A percentile compares a stretch with the other conserved stretches of the same genome.
phyloP scores from a whole-genome alignment of 176 grass and related monocot species.

The Elymus sibiricus region DNA sequence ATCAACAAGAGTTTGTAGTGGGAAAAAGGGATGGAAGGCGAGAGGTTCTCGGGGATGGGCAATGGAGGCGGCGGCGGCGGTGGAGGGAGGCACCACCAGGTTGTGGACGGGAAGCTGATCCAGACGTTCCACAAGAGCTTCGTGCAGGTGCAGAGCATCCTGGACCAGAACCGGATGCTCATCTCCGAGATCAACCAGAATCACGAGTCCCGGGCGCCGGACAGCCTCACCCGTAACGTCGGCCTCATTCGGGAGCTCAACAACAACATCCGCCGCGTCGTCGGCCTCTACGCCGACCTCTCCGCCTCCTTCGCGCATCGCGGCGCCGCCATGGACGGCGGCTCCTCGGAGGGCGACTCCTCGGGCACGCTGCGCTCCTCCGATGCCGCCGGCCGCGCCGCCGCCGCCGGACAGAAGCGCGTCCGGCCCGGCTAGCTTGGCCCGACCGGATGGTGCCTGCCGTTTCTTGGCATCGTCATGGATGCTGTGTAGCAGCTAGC shows the following conservation, averaged over 20 bases:
- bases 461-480: neutral
- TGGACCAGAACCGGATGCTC: conserved; percentile 76
- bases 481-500: conserved; percentile 14
- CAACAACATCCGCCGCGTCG: conserved; percentile 80
- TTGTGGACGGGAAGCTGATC: conserved; percentile 50
- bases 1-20: neutral
- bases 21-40: conserved; percentile 46
- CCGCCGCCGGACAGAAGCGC: conserved; percentile 36
- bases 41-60: conserved; percentile 60
- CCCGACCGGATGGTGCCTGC: too few relatives aligned
- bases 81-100: neutral
- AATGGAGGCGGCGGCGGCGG: conserved; percentile 30
- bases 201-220: conserved; percentile 58
- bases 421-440: conserved; percentile 30
- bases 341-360: conserved; percentile 63
- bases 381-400: conserved; percentile 11
- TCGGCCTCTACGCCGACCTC: conserved; percentile 68
- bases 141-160: conserved; percentile 78
- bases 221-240: conserved; percentile 67
- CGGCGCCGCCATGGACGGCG: conserved; percentile 34
- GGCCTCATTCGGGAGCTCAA: conserved; percentile 84
- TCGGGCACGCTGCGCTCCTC: conserved; percentile 47
- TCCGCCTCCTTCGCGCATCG: conserved; percentile 55
- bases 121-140: conserved; percentile 90
- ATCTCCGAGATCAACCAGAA: conserved; percentile 92